Base-by-base conservation (phyloP, 106 monocot species). In the Dendrobium officinale region DNA sequence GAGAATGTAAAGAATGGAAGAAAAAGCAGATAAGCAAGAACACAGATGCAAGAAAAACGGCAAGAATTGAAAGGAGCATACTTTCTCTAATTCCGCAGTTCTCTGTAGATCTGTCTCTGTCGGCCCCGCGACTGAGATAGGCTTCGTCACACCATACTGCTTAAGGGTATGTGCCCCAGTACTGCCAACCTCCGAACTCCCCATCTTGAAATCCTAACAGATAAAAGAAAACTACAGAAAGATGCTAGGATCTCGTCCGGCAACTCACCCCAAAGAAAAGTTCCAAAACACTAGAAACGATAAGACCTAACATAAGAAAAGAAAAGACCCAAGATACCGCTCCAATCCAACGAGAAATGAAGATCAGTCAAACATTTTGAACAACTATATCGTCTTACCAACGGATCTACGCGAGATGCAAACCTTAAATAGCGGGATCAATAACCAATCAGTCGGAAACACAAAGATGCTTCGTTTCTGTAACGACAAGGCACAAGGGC, bases 121-220 rank as follows among this genome's bases (percentile, higher is more conserved):
- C 2, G 97, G 97, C 55, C 90, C 90, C 9, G 94, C 86, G 19
- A 72, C 66, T 6, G 94, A 94, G 48, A 97, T 82, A 2, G 94
- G 92, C 27, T 88, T 89, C 49, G 92, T 88, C n/a, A 90, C 86
- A 7, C 93, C 91, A 67, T 84, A 83, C 29, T 85, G 91, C 47
- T 37, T 70, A 40, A 54, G 40, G 42, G 55, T 59, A 8, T 59
- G 82, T 7, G 85, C 47, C 5, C 77, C 20, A 8, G 31, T 41
- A 68, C 75, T 70, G 11, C 78, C 58, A 33, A 18, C 73, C 18
- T 85, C 86, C 61, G 90, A 67, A 75, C 77, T 81, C 55, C 82
- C 88, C 94, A 94, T 94, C 78, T 17, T 81, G 47, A 81, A 68
- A 76, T 29, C 72, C 75, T 15, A 49, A 54, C 18, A 67, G 40